Conservation (phyloP, 176 grass and related monocot genomes). For the Phragmites australis region DNA sequence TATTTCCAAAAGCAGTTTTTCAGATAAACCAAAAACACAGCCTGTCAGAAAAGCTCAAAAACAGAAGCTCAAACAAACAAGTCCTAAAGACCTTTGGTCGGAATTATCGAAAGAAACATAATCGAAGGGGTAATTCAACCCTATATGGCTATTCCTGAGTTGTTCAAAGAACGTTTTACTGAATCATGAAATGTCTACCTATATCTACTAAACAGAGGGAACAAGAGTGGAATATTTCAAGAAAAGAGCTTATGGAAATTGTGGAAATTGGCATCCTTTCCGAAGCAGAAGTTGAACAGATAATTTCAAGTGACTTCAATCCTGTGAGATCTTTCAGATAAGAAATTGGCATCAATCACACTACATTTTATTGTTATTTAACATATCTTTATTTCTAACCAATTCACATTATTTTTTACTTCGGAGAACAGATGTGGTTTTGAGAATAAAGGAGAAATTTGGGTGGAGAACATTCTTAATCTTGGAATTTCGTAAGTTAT, state of each 20-base stretch:
- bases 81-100: constrained; percentile 83
- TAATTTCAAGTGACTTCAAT: constrained; percentile 80
- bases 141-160: constrained; percentile 46
- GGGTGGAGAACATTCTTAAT: constrained; percentile 90
- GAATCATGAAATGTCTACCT: constrained; percentile 35
- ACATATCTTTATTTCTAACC: background rate
- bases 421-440: constrained; percentile 86
- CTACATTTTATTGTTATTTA: background rate
- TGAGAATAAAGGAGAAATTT: constrained; percentile 84
- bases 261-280: constrained; percentile 82
- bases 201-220: constrained; percentile 67
- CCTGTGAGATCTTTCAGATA: constrained; percentile 62
- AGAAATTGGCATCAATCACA: background rate
- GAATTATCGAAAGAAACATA: constrained; percentile 85
- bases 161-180: constrained; percentile 28
- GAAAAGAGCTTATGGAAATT: constrained; percentile 84
- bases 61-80: no score
- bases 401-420: constrained; percentile 24
- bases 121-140: constrained; percentile 86
- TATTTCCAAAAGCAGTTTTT: no score
- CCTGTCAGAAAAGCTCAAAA: no score
- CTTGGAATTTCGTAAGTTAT: constrained; percentile 84
- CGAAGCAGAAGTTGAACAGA: constrained; percentile 70
- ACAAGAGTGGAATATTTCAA: constrained; percentile 97
- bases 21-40: no score